These are phyloP conservation scores for Tetrastigma voinierianum DNA, from an alignment of 164 flowering plant species.

Conservation along the genomic window DNA sequence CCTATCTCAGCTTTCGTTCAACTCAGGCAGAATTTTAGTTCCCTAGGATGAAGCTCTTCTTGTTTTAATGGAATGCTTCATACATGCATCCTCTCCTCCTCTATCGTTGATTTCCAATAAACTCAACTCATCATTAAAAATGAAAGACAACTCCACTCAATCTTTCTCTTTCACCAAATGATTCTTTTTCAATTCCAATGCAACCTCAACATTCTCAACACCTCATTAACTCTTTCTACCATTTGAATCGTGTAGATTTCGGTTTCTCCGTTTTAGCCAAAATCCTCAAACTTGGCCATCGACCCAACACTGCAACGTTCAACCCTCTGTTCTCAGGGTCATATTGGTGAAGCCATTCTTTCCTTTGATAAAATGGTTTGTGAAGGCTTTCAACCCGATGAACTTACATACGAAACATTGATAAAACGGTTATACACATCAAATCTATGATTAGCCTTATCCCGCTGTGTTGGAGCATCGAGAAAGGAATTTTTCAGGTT, in stretches of 20 bases:
- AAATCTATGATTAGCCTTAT: neutral
- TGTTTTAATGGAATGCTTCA: neutral
- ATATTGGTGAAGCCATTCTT: neutral
- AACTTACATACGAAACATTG: slow-evolving; percentile 3
- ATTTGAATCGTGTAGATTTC: neutral
- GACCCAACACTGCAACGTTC: neutral
- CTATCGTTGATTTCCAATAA: neutral
- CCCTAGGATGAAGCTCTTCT: no score
- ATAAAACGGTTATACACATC: slow-evolving; percentile 7
- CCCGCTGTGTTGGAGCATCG: neutral
- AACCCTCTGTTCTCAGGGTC: neutral
- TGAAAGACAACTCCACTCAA: neutral
- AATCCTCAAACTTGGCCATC: no score
- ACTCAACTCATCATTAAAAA: neutral
- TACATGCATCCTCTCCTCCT: neutral
- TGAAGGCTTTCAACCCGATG: neutral
- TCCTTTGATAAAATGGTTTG: slow-evolving; percentile 6
- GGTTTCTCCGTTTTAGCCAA: slow-evolving; percentile 12
- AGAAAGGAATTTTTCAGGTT: neutral
- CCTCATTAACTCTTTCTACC: slow-evolving; percentile 12
- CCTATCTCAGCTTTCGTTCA: no score
- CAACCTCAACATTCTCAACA: neutral
- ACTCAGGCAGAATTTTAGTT: no score
- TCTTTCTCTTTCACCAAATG: neutral
- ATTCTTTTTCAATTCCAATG: neutral